Evolutionary conservation across 2,329 filamentous ascomycete genomes (phyloP), one percentile per base, ranked within the genome.

Genomic region (Ilyonectria mors-panacis): DNA sequence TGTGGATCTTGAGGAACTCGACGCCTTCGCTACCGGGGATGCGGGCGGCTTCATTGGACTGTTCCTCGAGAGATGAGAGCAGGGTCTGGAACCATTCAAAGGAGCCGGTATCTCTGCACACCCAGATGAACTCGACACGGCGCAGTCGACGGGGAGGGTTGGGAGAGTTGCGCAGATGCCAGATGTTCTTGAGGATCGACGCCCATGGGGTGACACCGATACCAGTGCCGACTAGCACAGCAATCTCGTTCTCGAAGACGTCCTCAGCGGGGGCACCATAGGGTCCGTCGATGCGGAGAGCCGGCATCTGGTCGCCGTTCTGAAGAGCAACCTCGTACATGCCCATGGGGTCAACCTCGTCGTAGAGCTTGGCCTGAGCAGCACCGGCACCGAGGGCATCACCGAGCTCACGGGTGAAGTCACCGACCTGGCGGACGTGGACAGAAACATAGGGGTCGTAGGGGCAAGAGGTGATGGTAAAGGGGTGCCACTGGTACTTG

Each of bases 71-170:
- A 0, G 94, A 97, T 0, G 93, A 93, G 17, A 99, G 88, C 1
- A 99, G 90, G 1, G 93, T 94, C 80, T 99, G 96, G 86, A 99
- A 98, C 96, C 96, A 99, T 83, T 98, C 96, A 77, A 99, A 99
- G 0, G 95, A 97, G 37, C 89, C 93, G 0, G 95, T 97, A 78
- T 98, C 95, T 81, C 93, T 96, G 88, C 95, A 98, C 58, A 98
- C 92, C 96, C 96, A 99, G 85, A 99, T 97, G 82, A 99, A 99
- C 81, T 99, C 96, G 35, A 99, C 95, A 80, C 96, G 92, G 66
- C 94, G 93, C 53, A 99, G 91, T 78, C 95, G 93, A 56, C 89
- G 91, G 1, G 95, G 95, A 26, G 95, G 94, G 84, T 98, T 96
- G 8, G 95, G 95, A 17, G 92, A 90, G 71, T 96, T 92, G 70